Conservation (phyloP, 73 alveolate species). For the Paramecium biaurelia region DNA sequence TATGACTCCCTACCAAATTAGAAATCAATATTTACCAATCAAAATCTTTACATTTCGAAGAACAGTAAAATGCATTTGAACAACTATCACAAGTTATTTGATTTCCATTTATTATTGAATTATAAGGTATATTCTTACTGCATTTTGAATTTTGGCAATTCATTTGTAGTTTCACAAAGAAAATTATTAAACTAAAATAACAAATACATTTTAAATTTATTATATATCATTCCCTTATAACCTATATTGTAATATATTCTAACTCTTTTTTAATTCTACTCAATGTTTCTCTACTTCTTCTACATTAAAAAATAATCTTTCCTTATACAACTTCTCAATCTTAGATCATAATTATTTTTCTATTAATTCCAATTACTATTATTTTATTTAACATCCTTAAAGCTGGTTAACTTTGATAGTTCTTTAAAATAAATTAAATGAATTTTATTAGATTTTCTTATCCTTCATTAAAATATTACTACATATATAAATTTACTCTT, state of each 20-base stretch:
- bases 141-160: background rate
- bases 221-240: background rate
- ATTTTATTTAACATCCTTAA: no score
- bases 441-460: no score
- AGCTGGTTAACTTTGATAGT: background rate
- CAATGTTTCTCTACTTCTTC: background rate
- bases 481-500: background rate
- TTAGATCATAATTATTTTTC: background rate
- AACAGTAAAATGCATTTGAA: background rate
- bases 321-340: background rate
- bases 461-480: background rate
- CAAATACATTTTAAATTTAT: background rate
- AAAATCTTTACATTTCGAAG: background rate
- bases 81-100: background rate
- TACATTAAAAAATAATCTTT: background rate
- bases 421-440: background rate
- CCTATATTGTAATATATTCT: background rate
- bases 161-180: background rate
- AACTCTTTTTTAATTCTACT: background rate
- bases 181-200: slow-evolving; percentile 10
- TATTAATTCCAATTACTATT: background rate
- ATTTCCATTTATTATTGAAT: background rate
- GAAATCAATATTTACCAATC: background rate
- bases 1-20: background rate
- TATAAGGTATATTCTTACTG: background rate